Conservation (phyloP, 768 basidiomycete species). For the Russula brevipes region DNA sequence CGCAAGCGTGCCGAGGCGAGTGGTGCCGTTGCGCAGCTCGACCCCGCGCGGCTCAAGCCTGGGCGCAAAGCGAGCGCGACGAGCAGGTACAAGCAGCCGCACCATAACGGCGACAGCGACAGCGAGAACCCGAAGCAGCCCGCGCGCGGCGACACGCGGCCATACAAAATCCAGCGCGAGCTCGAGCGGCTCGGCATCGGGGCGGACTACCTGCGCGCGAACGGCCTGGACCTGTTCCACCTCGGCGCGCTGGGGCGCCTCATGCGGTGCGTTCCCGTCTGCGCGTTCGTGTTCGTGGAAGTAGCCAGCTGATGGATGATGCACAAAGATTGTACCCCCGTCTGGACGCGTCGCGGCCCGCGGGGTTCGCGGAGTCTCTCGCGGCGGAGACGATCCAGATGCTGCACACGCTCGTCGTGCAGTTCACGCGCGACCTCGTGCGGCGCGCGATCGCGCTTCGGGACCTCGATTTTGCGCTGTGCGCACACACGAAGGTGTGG, state of each 20-base stretch:
- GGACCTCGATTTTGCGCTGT: conserved; percentile 55
- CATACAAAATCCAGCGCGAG: conserved; percentile 40
- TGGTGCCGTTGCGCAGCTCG: conserved; percentile 35
- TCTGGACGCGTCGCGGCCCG: conserved; percentile 26
- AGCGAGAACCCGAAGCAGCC: background rate
- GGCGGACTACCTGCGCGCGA: conserved; percentile 37
- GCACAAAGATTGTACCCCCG: conserved; percentile 31
- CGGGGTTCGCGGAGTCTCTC: conserved; percentile 33
- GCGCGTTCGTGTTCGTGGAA: background rate
- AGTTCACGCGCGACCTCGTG: conserved; percentile 49
- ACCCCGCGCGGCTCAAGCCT: conserved; percentile 36
- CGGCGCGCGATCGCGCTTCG: conserved; percentile 49
- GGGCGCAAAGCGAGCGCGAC: conserved; percentile 32
- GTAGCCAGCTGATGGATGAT: background rate
- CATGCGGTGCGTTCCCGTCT: conserved; percentile 36
- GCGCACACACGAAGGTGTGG: conserved; percentile 59
- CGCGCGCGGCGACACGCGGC: conserved; percentile 40
- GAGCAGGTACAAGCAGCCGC: conserved; percentile 6
- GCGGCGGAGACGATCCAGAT: conserved; percentile 46
- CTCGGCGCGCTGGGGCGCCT: conserved; percentile 36
- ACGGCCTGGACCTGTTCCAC: conserved; percentile 48
- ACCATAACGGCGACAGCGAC: conserved; percentile 20
- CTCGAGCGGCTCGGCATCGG: conserved; percentile 46
- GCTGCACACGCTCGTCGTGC: conserved; percentile 31
- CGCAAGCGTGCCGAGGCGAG: conserved; percentile 52